Evolutionary conservation across 768 basidiomycete genomes (phyloP), one percentile per base, ranked within the genome.

Genomic region (Gloeostereum incarnatum): DNA sequence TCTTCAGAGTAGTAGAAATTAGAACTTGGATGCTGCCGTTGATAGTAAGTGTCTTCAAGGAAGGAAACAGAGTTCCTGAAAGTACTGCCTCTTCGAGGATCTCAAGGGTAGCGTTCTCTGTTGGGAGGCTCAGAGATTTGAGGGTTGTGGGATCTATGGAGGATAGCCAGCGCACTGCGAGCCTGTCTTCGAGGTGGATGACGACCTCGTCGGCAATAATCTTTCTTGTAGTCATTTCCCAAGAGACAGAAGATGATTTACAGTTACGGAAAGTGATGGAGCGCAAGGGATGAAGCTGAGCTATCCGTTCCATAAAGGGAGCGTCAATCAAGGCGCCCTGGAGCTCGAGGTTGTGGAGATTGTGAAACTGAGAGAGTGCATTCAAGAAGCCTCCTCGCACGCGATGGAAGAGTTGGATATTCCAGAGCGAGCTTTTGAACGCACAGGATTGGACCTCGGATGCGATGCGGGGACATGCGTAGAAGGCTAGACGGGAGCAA

Each of bases 121-220:
- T 41, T 14, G 32, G 14, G 13, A 46, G 30, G 9, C 23, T 31
- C 3, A 46, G 45, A 34, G 19, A 23, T n/a, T 30, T 21, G n/a
- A 46, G 39, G 17, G 17, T 36, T 8, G 29, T 25, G 29, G 19
- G 14, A 8, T 46, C 35, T 7, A 46, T 24, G 4, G 41, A 21
- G 10, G 45, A 39, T 5, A 46, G 35, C 45, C 45, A 46, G 13
- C 35, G 33, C n/a, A n/a, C n/a, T n/a, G n/a, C n/a, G n/a, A n/a
- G n/a, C n/a, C n/a, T n/a, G n/a, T n/a, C n/a, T n/a, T n/a, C n/a
- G n/a, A n/a, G n/a, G n/a, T n/a, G n/a, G n/a, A n/a, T n/a, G n/a
- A n/a, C n/a, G n/a, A n/a, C n/a, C n/a, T n/a, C n/a, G n/a, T n/a
- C n/a, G n/a, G n/a, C n/a, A n/a, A n/a, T n/a, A n/a, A n/a, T n/a